phyloP scores from a whole-genome alignment of 148 eudicot species.

The Hydrangea macrophylla region DNA sequence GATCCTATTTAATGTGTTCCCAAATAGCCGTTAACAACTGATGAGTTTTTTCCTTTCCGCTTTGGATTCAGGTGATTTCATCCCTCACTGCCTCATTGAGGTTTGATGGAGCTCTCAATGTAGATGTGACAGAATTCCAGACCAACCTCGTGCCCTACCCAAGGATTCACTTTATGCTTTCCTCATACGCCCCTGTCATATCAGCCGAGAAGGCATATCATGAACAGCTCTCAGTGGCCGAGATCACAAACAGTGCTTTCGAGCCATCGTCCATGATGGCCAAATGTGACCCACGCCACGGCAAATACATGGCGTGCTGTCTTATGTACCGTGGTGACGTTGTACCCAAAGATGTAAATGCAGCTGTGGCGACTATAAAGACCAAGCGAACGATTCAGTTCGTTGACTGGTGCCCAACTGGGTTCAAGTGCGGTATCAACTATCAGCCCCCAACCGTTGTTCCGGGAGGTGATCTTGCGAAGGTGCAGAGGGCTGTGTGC shows the following conservation, averaged over 20 bases:
- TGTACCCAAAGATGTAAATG: constrained; percentile 45
- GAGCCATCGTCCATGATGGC: constrained; percentile 51
- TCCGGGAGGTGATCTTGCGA: constrained; percentile 45
- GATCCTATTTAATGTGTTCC: no score
- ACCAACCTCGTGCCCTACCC: constrained; percentile 50
- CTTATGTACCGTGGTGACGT: constrained; percentile 52
- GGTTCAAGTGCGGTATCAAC: constrained; percentile 48
- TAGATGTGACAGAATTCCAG: constrained; percentile 44
- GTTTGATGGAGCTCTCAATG: constrained; percentile 45
- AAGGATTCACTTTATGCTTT: constrained; percentile 46
- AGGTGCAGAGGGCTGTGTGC: constrained; percentile 49
- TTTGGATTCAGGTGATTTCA: constrained; percentile 36
- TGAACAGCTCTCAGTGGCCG: constrained; percentile 43
- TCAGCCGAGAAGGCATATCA: constrained; percentile 40
- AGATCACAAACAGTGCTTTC: constrained; percentile 43
- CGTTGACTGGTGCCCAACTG: constrained; percentile 48
- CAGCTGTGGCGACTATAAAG: constrained; percentile 40
- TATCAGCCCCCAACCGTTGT: constrained; percentile 43
- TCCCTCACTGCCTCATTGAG: constrained; percentile 42
- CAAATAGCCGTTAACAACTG: not conserved
- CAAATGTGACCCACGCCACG: constrained; percentile 47
- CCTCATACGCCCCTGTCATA: constrained; percentile 47
- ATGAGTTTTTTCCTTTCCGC: not conserved
- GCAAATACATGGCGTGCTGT: constrained; percentile 51
- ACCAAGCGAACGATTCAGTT: constrained; percentile 45